Base-by-base conservation (phyloP, 176 grass and related monocot genomes). In the Carex parvula region DNA sequence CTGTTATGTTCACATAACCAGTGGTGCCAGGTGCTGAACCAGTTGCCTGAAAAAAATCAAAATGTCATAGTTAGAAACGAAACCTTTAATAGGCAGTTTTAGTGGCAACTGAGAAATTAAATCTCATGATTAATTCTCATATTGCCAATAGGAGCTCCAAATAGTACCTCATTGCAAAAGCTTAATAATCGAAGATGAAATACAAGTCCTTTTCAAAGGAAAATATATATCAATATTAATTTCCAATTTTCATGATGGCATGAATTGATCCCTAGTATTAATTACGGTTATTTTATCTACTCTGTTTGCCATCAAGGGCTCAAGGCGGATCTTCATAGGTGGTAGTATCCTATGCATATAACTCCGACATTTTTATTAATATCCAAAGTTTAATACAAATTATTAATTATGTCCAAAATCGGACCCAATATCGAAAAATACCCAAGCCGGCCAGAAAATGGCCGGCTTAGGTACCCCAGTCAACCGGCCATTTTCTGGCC, bases 21-120 rank as follows among this genome's bases (percentile, higher is more conserved):
- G 86, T 87, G 69, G 88, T 93, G 13, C 91, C 91, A 4, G 89
- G 91, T 12, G 91, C 91, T 54, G 89, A 84, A 60, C 89, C 91
- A 2, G 89, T 88, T 60, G 91, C 91, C 84, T 93, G 91, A 83
- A 87, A 93, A 42, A 87, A 67, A 83, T 66, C 1, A 69, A 32
- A 54, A 54, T 1, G 18, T 44, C 11, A 6, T 67, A 50, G 20
- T 83, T 53, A 30, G 14, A 55, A 1, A 7, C 2, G 17, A 57
- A 30, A 55, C 14, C 18, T 33, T 55, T 76, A 10, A 46, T 46
- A 10, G 72, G 50, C 24, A 55, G 0, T 30, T 77, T 17, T 32
- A 33, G 6, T 26, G 32, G 73, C 73, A 56, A 29, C 50, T 4
- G 46, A 55, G 4, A 76, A 54, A 44, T 44, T 44, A 44, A 44